These are phyloP conservation scores for Pisolithus albus DNA, from an alignment of 768 basidiomycete genomes.

Conservation along the genomic window DNA sequence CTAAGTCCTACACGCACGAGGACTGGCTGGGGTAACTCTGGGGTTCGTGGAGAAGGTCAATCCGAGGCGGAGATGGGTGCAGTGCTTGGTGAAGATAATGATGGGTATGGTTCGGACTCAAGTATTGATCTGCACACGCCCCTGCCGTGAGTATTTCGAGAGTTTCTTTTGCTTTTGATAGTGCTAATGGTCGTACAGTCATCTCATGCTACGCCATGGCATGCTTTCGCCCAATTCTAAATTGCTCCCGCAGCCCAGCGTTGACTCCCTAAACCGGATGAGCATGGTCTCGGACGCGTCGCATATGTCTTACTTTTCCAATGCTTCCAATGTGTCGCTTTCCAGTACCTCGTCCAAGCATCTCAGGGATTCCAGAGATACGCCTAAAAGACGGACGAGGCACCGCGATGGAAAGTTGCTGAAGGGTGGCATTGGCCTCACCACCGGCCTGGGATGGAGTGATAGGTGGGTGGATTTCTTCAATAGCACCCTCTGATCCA, in stretches of 20 bases:
- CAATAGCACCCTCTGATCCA: background rate
- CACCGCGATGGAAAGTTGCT: constrained; percentile 57
- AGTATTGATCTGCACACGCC: constrained; percentile 65
- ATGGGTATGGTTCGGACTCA: constrained; percentile 48
- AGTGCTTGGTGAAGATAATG: constrained; percentile 21
- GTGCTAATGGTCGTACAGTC: constrained; percentile 28
- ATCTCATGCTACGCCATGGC: constrained; percentile 61
- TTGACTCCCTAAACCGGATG: constrained; percentile 14
- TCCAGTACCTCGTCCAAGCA: constrained; percentile 22
- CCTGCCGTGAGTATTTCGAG: constrained; percentile 45
- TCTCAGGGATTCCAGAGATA: constrained; percentile 51
- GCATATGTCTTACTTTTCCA: constrained; percentile 18
- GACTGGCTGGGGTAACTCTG: background rate
- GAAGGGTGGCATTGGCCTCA: constrained; percentile 58
- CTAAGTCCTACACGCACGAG: constrained; percentile 3
- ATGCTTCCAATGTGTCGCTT: constrained; percentile 13
- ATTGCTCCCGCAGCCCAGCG: constrained; percentile 34
- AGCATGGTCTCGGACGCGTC: constrained; percentile 23
- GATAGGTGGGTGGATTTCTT: constrained; percentile 45
- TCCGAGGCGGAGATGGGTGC: background rate
- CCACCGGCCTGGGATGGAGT: constrained; percentile 70
- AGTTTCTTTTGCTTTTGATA: background rate
- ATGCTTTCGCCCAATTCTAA: constrained; percentile 62
- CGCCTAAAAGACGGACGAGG: constrained; percentile 45
- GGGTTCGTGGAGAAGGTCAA: background rate